Conservation (phyloP, 2,329 filamentous ascomycete species). For the Exophiala spinifera region DNA sequence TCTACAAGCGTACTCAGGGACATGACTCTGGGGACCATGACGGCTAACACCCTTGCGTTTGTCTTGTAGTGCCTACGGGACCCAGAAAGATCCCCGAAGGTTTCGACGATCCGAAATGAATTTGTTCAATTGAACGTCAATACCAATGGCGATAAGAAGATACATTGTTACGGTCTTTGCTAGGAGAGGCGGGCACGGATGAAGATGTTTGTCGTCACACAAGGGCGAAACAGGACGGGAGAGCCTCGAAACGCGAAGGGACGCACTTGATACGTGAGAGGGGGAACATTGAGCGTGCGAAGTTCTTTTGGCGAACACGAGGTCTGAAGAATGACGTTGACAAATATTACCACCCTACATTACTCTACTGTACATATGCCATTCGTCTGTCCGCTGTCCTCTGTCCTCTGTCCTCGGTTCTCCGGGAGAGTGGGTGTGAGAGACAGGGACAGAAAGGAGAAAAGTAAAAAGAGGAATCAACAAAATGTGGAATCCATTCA, state of each 20-base stretch:
- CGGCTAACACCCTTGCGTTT: constrained; percentile 13
- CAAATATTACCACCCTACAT: background rate
- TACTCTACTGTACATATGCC: background rate
- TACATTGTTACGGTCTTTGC: too few relatives aligned
- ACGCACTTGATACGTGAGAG: too few relatives aligned
- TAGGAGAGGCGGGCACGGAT: too few relatives aligned
- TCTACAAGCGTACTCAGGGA: background rate
- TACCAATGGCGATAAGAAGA: too few relatives aligned
- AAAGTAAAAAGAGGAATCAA: too few relatives aligned
- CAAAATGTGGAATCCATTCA: too few relatives aligned
- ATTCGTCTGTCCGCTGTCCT: background rate
- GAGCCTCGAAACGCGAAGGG: too few relatives aligned
- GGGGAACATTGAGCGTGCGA: too few relatives aligned
- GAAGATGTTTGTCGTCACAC: too few relatives aligned
- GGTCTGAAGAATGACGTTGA: background rate
- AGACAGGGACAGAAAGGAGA: too few relatives aligned
- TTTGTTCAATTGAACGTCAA: too few relatives aligned
- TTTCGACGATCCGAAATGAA: constrained; percentile 41
- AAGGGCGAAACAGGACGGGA: too few relatives aligned
- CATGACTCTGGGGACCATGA: background rate
- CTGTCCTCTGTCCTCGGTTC: background rate
- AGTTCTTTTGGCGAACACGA: background rate
- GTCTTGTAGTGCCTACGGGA: constrained; percentile 42
- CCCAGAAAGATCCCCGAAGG: constrained; percentile 46
- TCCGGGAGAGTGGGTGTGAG: background rate